phyloP scores from a whole-genome alignment of 2,329 filamentous ascomycete genomes.

The Capronia coronata region DNA sequence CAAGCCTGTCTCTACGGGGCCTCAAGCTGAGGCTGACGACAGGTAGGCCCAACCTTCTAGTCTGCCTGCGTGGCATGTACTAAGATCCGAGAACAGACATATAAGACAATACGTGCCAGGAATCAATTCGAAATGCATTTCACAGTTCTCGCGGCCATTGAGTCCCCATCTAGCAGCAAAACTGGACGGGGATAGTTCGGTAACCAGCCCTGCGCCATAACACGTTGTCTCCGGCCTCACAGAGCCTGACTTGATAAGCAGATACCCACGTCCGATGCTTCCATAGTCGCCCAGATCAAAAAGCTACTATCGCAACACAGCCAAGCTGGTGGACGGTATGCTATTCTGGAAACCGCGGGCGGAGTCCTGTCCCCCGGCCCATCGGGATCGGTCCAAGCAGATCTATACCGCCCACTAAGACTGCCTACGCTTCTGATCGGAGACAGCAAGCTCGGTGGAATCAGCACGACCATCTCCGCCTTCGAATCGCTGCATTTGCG shows the following conservation, averaged over 20 bases:
- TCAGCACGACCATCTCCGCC: constrained; percentile 71
- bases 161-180: constrained; percentile 70
- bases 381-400: constrained; percentile 68
- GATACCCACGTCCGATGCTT: constrained; percentile 47
- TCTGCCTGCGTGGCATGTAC: neutral
- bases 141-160: constrained; percentile 65
- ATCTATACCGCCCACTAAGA: constrained; percentile 68
- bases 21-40: constrained; percentile 63
- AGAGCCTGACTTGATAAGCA: no score
- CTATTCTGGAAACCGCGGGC: constrained; percentile 74
- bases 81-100: constrained; percentile 45
- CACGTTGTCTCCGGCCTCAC: neutral
- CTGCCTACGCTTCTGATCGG: constrained; percentile 67
- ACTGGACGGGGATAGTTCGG: constrained; percentile 20
- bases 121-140: constrained; percentile 56
- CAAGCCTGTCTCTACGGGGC: constrained; percentile 76
- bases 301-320: constrained; percentile 35
- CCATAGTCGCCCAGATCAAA: constrained; percentile 47
- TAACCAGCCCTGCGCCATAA: neutral
- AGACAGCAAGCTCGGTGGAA: constrained; percentile 69
- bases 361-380: constrained; percentile 74
- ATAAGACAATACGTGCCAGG: constrained; percentile 53
- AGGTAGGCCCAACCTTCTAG: constrained; percentile 41
- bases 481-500: constrained; percentile 72
- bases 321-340: constrained; percentile 32